Conservation (phyloP, 2,329 filamentous ascomycete species). For the Scedosporium aurantiacum region DNA sequence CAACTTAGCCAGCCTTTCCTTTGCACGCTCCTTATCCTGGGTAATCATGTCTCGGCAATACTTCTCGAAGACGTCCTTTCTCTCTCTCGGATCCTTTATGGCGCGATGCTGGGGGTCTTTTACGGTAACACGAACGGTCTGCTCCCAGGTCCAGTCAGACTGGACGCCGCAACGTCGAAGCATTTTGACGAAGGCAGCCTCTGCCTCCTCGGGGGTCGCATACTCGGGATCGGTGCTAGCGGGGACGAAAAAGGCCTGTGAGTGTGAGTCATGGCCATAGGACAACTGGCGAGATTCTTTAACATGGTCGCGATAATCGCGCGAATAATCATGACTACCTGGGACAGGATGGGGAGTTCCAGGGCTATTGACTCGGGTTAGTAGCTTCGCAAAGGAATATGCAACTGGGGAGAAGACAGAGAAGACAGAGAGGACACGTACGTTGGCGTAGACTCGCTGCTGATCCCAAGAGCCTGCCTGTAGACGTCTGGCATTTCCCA, state of each 20-base stretch:
- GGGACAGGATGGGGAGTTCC: slow-evolving; percentile 10
- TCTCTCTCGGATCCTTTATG: slow-evolving; percentile 83
- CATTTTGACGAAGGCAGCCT: slow-evolving; percentile 85
- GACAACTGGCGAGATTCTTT: slow-evolving; percentile 48
- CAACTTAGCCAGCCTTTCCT: slow-evolving; percentile 84
- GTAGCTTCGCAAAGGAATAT: slow-evolving; percentile 8
- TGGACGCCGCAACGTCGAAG: slow-evolving; percentile 77
- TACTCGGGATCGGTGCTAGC: slow-evolving; percentile 67
- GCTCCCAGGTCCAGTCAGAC: slow-evolving; percentile 86
- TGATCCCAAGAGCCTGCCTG: slow-evolving; percentile 59
- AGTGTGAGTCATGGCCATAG: slow-evolving; percentile 43
- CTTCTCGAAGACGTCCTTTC: slow-evolving; percentile 86
- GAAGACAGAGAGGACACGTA: slow-evolving; percentile 16
- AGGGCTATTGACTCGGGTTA: slow-evolving; percentile 14
- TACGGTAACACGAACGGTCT: slow-evolving; percentile 73
- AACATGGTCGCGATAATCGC: slow-evolving; percentile 8
- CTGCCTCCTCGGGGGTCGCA: slow-evolving; percentile 71
- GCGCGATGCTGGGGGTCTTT: slow-evolving; percentile 89
- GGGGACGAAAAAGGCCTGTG: slow-evolving; percentile 46
- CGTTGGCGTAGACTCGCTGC: slow-evolving; percentile 32
- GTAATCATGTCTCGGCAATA: slow-evolving; percentile 82
- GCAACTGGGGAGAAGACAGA: background rate
- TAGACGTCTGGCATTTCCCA: slow-evolving; percentile 89
- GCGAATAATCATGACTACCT: slow-evolving; percentile 12
- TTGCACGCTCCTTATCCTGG: slow-evolving; percentile 89